Base-by-base conservation (phyloP, 2,329 filamentous ascomycete genomes). In the Epicoccum nigrum region DNA sequence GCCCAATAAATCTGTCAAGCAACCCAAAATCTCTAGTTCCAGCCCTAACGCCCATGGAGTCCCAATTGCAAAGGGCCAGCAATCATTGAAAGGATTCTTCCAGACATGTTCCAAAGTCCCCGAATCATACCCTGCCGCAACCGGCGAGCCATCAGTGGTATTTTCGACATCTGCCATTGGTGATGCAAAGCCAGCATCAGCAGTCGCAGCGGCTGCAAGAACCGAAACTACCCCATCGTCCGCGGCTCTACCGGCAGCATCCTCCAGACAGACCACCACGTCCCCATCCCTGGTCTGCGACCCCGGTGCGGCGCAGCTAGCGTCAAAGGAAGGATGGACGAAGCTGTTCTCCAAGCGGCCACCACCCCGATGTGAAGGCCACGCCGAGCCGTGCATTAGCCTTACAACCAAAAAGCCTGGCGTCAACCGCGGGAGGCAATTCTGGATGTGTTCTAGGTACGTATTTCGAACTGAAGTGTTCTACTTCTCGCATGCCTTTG, bases 321-420 rank as follows among this genome's bases (percentile, higher is more conserved):
- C 65, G 50, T 60, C 78, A 74, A 93, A 90, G 69, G 88, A 94
- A 66, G 88, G 87, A 17, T 97, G 94, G 94, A 86, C 85, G 4
- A 92, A 88, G 68, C 79, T 97, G 12, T 86, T 97, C 55, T 84
- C 86, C 13, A 91, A 88, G 70, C 86, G 88, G 49, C 76, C 84
- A 1, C 80, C 84, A 1, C 94, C 94, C 1, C 83, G 82, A 50
- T 99, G 94, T 69, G 92, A 97, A 62, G 76, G 77, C 39, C 94
- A 99, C 67, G 80, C 85, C 45, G 92, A 97, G 63, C 88, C 90
- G 2, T 97, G 94, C 73, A 89, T 92, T 58, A 90, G 82, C 58
- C 77, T 93, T 43, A 82, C 86, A 15, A 96, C 92, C 1, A 97
- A 93, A 77, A 97, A 97, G 69, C 81, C 90, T 0, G 94, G 94